Conservation (phyloP, 805 yeast species). For the Wickerhamiella azymoides region DNA sequence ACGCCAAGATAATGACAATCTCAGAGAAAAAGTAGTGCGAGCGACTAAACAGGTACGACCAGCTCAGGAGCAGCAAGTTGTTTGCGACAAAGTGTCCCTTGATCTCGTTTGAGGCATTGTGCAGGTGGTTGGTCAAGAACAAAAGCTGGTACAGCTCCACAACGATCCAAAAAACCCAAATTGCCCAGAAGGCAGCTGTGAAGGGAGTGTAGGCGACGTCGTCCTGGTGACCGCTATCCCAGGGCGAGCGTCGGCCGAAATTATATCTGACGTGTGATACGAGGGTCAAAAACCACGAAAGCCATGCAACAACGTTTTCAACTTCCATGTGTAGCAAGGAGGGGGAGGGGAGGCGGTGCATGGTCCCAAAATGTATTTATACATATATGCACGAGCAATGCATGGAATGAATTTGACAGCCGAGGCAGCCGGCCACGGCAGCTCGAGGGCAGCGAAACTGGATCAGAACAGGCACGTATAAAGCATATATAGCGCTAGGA, state of each 20-base stretch:
- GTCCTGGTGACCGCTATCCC: conserved; percentile 31
- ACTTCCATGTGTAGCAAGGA: background rate
- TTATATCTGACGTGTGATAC: conserved; percentile 44
- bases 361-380: background rate
- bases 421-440: too few relatives aligned
- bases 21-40: conserved; percentile 48
- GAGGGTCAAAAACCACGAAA: conserved; percentile 42
- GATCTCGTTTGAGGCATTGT: conserved; percentile 20
- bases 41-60: conserved; percentile 50
- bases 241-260: conserved; percentile 38
- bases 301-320: conserved; percentile 28
- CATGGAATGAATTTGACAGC: too few relatives aligned
- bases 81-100: conserved; percentile 52
- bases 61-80: conserved; percentile 44
- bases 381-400: too few relatives aligned
- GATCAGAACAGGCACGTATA: too few relatives aligned
- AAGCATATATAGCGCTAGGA: too few relatives aligned
- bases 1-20: conserved; percentile 42
- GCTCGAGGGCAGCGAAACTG: too few relatives aligned
- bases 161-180: conserved; percentile 44
- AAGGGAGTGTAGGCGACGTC: conserved; percentile 56
- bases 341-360: background rate
- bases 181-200: conserved; percentile 31
- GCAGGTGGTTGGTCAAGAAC: conserved; percentile 23
- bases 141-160: conserved; percentile 38